A percentile compares a stretch with the other conserved stretches of the same genome.
These are phyloP conservation scores for Talaromyces piceae DNA, from an alignment of 2,329 filamentous ascomycete genomes.

Conservation along the genomic window DNA sequence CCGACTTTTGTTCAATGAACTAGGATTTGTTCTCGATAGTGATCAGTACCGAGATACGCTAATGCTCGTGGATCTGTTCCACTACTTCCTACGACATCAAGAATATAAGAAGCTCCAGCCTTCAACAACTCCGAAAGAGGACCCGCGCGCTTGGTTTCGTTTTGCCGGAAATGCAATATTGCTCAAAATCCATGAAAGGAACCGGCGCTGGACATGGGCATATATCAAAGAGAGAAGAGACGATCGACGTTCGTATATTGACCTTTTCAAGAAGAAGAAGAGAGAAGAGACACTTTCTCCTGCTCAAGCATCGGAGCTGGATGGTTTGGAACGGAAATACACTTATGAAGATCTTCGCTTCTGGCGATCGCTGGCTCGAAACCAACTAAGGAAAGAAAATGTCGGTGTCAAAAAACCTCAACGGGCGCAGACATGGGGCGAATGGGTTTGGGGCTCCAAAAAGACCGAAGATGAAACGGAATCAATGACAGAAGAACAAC, in stretches of 20 bases:
- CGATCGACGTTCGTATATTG: constrained; percentile 80
- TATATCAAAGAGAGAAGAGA: constrained; percentile 91
- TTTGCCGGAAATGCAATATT: constrained; percentile 88
- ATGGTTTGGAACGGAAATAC: constrained; percentile 75
- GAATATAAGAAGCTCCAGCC: constrained; percentile 93
- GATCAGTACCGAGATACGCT: constrained; percentile 94
- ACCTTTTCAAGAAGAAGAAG: constrained; percentile 91
- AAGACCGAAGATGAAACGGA: constrained; percentile 67
- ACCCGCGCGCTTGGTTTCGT: constrained; percentile 82
- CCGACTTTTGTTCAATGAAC: constrained; percentile 87
- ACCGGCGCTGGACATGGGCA: constrained; percentile 89
- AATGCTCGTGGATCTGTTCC: constrained; percentile 98
- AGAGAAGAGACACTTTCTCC: constrained; percentile 60
- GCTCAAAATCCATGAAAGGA: constrained; percentile 89
- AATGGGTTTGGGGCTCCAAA: constrained; percentile 86
- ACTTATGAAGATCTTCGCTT: constrained; percentile 94
- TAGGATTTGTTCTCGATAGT: constrained; percentile 95
- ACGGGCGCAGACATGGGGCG: constrained; percentile 76
- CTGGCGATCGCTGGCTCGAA: constrained; percentile 90
- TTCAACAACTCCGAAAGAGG: constrained; percentile 74
- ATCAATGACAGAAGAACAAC: constrained; percentile 88
- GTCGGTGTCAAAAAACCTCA: constrained; percentile 68
- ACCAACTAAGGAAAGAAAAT: constrained; percentile 91
- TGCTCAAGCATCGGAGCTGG: constrained; percentile 65
- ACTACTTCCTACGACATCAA: constrained; percentile 95